Percentiles rank a stretch among this genome's conserved stretches.
Conservation (phyloP, 305 asterid genomes). For the Rubia balearica region DNA sequence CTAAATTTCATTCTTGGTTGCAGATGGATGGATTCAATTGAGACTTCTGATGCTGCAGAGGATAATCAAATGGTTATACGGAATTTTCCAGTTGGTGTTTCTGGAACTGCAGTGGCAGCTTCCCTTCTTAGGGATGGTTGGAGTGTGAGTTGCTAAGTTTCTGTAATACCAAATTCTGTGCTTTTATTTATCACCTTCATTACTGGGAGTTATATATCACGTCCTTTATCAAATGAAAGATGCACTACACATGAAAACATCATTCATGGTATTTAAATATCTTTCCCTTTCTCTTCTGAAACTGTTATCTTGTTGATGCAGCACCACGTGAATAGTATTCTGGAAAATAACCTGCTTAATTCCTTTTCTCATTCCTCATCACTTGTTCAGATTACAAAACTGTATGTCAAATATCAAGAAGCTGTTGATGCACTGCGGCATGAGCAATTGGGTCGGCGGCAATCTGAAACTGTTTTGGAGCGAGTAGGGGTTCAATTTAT, state of each 20-base stretch:
- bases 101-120: conserved; percentile 96
- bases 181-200: neutral
- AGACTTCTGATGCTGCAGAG: conserved; percentile 34
- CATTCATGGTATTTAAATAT: neutral
- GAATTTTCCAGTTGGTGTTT: conserved; percentile 67
- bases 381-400: conserved; percentile 62
- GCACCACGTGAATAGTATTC: too few relatives aligned
- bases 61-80: conserved; percentile 71
- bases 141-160: conserved; percentile 51
- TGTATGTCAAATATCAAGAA: conserved; percentile 89
- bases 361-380: too few relatives aligned
- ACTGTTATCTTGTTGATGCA: too few relatives aligned
- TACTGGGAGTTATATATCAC: neutral
- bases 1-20: neutral
- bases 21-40: conserved; percentile 40
- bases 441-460: conserved; percentile 89
- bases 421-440: conserved; percentile 84
- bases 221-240: neutral
- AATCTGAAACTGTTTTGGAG: conserved; percentile 81
- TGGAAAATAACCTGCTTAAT: too few relatives aligned
- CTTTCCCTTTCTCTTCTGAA: neutral
- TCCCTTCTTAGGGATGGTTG: conserved; percentile 98
- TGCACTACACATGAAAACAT: neutral
- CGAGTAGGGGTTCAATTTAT: conserved; percentile 42
- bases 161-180: neutral